Base-by-base conservation (phyloP, 1,284 basidiomycete genomes). In the Ceratobasidium sp. region DNA sequence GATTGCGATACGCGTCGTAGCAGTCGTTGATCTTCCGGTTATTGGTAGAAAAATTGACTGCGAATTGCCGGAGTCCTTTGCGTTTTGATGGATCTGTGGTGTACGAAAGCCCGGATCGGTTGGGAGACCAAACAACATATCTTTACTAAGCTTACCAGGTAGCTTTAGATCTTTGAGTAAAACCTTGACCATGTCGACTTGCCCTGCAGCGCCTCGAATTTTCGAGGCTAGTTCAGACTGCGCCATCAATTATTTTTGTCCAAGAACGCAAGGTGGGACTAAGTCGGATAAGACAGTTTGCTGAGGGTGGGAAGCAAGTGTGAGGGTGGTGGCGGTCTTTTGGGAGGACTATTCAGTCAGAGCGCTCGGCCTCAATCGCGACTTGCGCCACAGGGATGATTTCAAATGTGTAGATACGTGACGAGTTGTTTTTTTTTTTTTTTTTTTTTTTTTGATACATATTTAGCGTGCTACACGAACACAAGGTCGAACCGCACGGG, bases 381-480 rank as follows among this genome's bases (percentile, higher is more conserved):
- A 33, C 33, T 33, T 48, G 46, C 17, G 46, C 17, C 46, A 48
- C 46, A 48, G 46, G 2, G 2, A 48, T 48, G 9, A 48, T 48
- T 48, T 48, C 46, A 48, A 48, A 48, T 48, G 88, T 86, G 1
- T 33, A 33, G 33, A 33, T 33, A 33, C 33, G 33, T 4, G 33
- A n/a, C n/a, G n/a, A n/a, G n/a, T n/a, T n/a, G n/a, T n/a, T n/a
- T n/a, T n/a, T n/a, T n/a, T n/a, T n/a, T n/a, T n/a, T n/a, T n/a
- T n/a, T n/a, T n/a, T n/a, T n/a, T n/a, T n/a, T n/a, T n/a, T n/a
- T n/a, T n/a, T n/a, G n/a, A n/a, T n/a, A n/a, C n/a, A n/a, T n/a
- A n/a, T n/a, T n/a, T n/a, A n/a, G n/a, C n/a, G n/a, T n/a, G n/a
- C n/a, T n/a, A n/a, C n/a, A n/a, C n/a, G n/a, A n/a, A n/a, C n/a